Evolutionary conservation across 2,329 filamentous ascomycete genomes (phyloP).

Genomic region (Colletotrichum chlorophyti): DNA sequence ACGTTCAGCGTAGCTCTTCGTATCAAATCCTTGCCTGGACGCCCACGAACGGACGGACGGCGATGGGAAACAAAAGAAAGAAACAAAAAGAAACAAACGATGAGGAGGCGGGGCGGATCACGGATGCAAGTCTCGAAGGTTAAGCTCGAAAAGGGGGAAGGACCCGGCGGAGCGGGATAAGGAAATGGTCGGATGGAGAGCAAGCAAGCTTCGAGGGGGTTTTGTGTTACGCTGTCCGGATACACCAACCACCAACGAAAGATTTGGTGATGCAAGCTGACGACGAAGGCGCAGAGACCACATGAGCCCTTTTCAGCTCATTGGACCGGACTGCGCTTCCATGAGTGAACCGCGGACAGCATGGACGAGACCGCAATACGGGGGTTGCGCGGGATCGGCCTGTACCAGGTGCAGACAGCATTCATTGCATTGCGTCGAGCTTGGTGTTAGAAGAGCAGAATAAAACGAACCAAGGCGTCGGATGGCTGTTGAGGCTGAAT

Average conservation of each 20-base stretch:
- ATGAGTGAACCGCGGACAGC: background rate
- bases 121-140: background rate
- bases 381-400: background rate
- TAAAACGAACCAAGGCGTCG: background rate
- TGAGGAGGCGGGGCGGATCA: background rate
- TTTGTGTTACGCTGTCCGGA: background rate
- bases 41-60: background rate
- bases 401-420: background rate
- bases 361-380: background rate
- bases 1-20: background rate
- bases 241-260: background rate
- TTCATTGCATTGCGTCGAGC: background rate
- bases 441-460: background rate
- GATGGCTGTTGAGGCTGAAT: slow-evolving; percentile 17
- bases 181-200: background rate
- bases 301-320: background rate
- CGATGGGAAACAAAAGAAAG: too few species aligned
- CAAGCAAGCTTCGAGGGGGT: background rate
- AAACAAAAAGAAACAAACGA: too few species aligned
- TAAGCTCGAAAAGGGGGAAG: background rate
- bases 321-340: background rate
- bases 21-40: slow-evolving; percentile 2
- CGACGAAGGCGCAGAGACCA: background rate
- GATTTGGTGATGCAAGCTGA: background rate
- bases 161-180: background rate